phyloP scores from a whole-genome alignment of 805 yeast species.

The Yarrowia yakushimensis region DNA sequence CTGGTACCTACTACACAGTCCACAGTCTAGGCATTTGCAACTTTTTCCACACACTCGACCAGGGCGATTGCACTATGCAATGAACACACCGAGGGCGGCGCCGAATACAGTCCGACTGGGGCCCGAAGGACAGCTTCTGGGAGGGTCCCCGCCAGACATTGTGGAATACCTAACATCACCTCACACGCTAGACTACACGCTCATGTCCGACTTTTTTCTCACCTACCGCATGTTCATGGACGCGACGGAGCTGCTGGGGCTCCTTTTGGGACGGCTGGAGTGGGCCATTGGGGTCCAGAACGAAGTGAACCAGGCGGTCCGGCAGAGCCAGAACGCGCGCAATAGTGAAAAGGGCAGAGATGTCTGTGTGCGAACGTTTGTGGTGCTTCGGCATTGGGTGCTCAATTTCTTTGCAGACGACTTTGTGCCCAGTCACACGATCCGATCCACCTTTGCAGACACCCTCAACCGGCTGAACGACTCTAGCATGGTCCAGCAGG shows the following conservation, averaged over 20 bases:
- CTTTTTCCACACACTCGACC: background rate
- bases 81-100: slow-evolving; percentile 14
- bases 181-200: slow-evolving; percentile 67
- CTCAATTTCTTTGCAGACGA: slow-evolving; percentile 84
- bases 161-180: slow-evolving; percentile 56
- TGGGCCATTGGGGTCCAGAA: slow-evolving; percentile 55
- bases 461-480: slow-evolving; percentile 40
- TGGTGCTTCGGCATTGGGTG: slow-evolving; percentile 83
- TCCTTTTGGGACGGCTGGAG: slow-evolving; percentile 60
- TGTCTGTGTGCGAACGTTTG: slow-evolving; percentile 77
- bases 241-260: slow-evolving; percentile 54
- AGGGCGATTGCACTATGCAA: slow-evolving; percentile 9
- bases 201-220: slow-evolving; percentile 80
- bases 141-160: slow-evolving; percentile 36
- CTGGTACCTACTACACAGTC: background rate
- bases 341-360: slow-evolving; percentile 54
- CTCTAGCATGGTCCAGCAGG: slow-evolving; percentile 32
- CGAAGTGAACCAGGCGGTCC: slow-evolving; percentile 5
- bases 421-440: slow-evolving; percentile 53
- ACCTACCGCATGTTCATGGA: slow-evolving; percentile 71
- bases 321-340: slow-evolving; percentile 27
- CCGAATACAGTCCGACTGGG: slow-evolving; percentile 21
- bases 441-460: slow-evolving; percentile 44
- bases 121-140: slow-evolving; percentile 22
- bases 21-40: background rate